Evolutionary conservation across 306 rosid species (phyloP).

Genomic region (Vigna radiata): DNA sequence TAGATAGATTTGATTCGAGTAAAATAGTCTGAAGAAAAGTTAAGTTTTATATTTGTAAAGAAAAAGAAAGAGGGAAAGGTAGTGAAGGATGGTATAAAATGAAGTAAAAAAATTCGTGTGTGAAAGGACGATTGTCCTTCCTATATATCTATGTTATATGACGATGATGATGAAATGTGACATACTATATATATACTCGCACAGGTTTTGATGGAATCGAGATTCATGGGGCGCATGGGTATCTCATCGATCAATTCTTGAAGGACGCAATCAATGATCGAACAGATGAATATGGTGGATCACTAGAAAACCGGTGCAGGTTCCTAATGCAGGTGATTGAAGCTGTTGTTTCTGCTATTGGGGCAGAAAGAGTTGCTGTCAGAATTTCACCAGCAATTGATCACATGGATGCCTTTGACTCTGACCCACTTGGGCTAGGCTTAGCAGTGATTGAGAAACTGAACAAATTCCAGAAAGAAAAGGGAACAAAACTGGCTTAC

Average conservation of each 20-base stretch:
- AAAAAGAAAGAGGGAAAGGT: too few species aligned
- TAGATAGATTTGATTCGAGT: too few species aligned
- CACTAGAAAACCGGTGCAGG: constrained; percentile 65
- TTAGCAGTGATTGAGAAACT: constrained; percentile 76
- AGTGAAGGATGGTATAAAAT: too few species aligned
- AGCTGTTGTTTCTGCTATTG: constrained; percentile 62
- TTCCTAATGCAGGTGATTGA: constrained; percentile 62
- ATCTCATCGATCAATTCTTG: constrained; percentile 61
- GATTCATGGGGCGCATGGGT: constrained; percentile 93
- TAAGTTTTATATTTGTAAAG: too few species aligned
- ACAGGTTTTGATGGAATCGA: constrained; percentile 94
- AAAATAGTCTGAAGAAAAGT: too few species aligned
- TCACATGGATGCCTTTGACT: constrained; percentile 82
- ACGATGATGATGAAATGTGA: constrained; percentile 50
- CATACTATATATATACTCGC: not conserved
- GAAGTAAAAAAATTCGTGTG: too few species aligned
- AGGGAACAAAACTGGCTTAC: constrained; percentile 64
- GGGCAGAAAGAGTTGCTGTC: constrained; percentile 63
- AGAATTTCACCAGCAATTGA: constrained; percentile 93
- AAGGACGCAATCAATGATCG: constrained; percentile 56
- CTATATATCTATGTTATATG: too few species aligned
- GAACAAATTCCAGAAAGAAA: constrained; percentile 63
- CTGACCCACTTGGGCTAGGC: constrained; percentile 75
- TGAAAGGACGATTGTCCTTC: not conserved
- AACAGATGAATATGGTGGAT: constrained; percentile 73